phyloP scores from a whole-genome alignment of 2,329 filamentous ascomycete genomes.

The Alternaria longipes region DNA sequence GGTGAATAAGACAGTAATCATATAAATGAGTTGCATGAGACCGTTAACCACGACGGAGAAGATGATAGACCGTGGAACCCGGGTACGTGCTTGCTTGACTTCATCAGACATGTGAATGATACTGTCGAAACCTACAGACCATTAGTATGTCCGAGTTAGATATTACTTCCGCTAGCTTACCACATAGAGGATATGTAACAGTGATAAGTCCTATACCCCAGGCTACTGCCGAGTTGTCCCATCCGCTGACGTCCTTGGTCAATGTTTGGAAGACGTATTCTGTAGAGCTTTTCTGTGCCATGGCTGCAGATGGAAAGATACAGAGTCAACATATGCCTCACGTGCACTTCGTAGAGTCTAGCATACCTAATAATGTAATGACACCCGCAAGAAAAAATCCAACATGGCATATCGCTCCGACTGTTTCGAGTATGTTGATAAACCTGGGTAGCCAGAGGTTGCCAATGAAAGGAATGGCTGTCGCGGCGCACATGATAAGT shows the following conservation, averaged over 20 bases:
- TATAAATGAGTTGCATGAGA: conserved; percentile 52
- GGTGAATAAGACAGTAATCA: conserved; percentile 56
- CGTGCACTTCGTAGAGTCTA: background rate
- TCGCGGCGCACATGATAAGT: conserved; percentile 55
- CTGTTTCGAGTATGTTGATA: conserved; percentile 57
- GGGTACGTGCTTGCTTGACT: conserved; percentile 31
- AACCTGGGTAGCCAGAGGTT: conserved; percentile 56
- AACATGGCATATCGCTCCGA: conserved; percentile 58
- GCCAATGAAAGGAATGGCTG: conserved; percentile 48
- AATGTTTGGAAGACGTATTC: conserved; percentile 58
- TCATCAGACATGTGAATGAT: conserved; percentile 54
- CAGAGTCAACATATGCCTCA: background rate
- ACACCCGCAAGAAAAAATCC: conserved; percentile 60
- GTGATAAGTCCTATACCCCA: conserved; percentile 51
- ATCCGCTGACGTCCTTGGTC: conserved; percentile 53
- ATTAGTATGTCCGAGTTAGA: background rate
- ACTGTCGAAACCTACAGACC: conserved; percentile 55
- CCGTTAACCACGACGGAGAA: conserved; percentile 56
- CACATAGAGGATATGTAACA: conserved; percentile 30
- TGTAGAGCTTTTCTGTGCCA: conserved; percentile 51
- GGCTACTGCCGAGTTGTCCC: conserved; percentile 55
- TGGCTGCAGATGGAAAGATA: conserved; percentile 25
- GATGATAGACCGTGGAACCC: conserved; percentile 51
- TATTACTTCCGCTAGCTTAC: background rate
- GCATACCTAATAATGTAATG: conserved; percentile 49